Conservation (phyloP, 2,329 filamentous ascomycete species). For the Fusarium mangiferae region DNA sequence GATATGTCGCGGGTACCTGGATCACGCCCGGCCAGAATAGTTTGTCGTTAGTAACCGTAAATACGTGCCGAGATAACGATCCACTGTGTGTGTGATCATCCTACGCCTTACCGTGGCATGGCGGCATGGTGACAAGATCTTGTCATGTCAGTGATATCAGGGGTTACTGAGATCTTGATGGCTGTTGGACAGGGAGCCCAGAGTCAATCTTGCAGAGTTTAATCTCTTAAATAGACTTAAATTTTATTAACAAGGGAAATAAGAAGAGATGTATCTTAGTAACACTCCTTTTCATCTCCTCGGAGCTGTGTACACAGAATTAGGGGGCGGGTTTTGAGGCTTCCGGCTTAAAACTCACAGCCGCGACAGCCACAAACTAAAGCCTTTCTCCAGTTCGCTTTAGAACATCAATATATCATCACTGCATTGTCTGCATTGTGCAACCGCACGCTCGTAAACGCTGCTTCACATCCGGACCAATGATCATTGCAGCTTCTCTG, state of each 20-base stretch:
- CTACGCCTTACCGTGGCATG: neutral
- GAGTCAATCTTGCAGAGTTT: neutral
- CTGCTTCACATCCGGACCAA: slow-evolving; percentile 1
- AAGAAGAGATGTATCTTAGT: neutral
- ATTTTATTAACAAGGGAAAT: too few species aligned
- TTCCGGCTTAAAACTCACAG: neutral
- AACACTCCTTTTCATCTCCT: neutral
- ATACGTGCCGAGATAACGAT: neutral
- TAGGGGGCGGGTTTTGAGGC: neutral
- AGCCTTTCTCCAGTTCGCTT: neutral
- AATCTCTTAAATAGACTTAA: neutral
- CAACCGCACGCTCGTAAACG: neutral
- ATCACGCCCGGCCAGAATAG: slow-evolving; percentile 1
- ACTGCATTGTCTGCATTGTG: neutral
- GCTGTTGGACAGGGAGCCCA: neutral
- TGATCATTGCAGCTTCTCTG: neutral
- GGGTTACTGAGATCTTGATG: neutral
- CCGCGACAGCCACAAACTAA: neutral
- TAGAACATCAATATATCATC: neutral
- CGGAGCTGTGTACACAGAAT: neutral
- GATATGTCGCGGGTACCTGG: slow-evolving; percentile 20
- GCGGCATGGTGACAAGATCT: slow-evolving; percentile 3
- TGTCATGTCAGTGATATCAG: neutral
- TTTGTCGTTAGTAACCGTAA: neutral
- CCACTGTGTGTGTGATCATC: neutral